Evolutionary conservation across 1,284 basidiomycete genomes (phyloP), one percentile per base, ranked within the genome.

Genomic region (Melampsora medusae): DNA sequence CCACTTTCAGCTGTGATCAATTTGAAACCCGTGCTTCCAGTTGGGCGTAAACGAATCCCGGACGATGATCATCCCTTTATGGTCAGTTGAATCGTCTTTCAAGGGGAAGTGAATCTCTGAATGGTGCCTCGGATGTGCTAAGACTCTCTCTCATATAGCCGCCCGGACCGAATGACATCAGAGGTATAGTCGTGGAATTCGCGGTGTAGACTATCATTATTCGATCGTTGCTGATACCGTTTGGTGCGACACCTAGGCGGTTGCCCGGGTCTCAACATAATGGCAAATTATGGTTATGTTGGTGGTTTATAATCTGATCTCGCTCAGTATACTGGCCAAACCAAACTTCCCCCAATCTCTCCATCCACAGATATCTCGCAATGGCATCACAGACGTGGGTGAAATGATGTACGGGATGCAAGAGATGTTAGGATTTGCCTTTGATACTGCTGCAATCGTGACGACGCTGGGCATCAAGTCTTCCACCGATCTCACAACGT

Each of bases 11-110:
- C 53, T 56, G 28, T 28, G 53, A 22, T 56, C 22, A 28, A 56
- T 56, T 56, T 56, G 53, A 28, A n/a, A 56, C 53, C 53, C 28
- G 28, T 56, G 10, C 22, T 28, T n/a, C 9, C 53, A 22, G 14
- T 75, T n/a, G 72, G 72, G 35, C 49, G 53, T 38, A 75, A 75
- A 49, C 33, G 19, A 10, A 67, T 75, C 22, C 72, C 72, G 16
- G 72, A 75, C 19, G 72, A 69, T 56, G 72, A 69, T 28, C 72
- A 75, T 64, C 61, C 61, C 14, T 62, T 62, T 9, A 28, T n/a
- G 12, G 61, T 62, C 25, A 38, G 9, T 38, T 31, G 16, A 4
- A 19, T 35, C 33, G 7, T 38, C 19, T 42, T 42, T 42, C 12
- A 14, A 42, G 42, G 17, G 19, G 14, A 33, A 14, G 9, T 10